phyloP scores from a whole-genome alignment of 2,329 filamentous ascomycete genomes.

The Aspergillus oerlinghausenensis region DNA sequence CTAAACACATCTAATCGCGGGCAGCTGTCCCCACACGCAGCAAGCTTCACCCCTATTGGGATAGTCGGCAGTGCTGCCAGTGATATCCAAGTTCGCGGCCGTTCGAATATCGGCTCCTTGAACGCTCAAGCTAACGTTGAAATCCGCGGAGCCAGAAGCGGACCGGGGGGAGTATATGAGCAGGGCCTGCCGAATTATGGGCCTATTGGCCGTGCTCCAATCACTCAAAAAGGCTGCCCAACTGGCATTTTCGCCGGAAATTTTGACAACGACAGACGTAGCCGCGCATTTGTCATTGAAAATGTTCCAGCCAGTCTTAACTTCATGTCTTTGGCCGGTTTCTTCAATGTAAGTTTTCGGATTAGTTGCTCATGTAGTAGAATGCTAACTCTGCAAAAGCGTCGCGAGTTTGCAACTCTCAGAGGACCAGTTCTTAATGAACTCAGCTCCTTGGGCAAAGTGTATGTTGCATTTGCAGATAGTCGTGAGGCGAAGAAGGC shows the following conservation, averaged over 20 bases:
- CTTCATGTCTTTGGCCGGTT: constrained; percentile 31
- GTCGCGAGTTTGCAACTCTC: constrained; percentile 34
- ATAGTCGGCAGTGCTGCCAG: constrained; percentile 10
- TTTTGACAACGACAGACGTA: constrained; percentile 24
- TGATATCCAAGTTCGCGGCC: constrained; percentile 7
- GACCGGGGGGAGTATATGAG: constrained; percentile 8
- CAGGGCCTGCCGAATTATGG: constrained; percentile 17
- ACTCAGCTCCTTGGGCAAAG: constrained; percentile 36
- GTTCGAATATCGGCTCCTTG: constrained; percentile 16
- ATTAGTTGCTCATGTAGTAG: neutral
- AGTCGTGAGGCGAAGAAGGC: constrained; percentile 56
- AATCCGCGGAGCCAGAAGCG: constrained; percentile 7
- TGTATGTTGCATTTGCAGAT: constrained; percentile 57
- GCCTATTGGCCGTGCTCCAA: constrained; percentile 19
- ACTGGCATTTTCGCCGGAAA: constrained; percentile 13
- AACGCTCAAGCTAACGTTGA: constrained; percentile 18
- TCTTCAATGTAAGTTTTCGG: constrained; percentile 36
- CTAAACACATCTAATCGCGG: constrained; percentile 12
- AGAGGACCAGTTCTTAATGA: constrained; percentile 35
- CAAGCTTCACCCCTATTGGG: constrained; percentile 54
- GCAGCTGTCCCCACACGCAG: constrained; percentile 60
- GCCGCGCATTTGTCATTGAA: constrained; percentile 30
- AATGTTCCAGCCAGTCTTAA: constrained; percentile 28
- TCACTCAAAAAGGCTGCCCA: constrained; percentile 5
- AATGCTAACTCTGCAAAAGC: constrained; percentile 15